These are phyloP conservation scores for Neospora caninum DNA, from an alignment of 169 alveolate species.

Conservation along the genomic window DNA sequence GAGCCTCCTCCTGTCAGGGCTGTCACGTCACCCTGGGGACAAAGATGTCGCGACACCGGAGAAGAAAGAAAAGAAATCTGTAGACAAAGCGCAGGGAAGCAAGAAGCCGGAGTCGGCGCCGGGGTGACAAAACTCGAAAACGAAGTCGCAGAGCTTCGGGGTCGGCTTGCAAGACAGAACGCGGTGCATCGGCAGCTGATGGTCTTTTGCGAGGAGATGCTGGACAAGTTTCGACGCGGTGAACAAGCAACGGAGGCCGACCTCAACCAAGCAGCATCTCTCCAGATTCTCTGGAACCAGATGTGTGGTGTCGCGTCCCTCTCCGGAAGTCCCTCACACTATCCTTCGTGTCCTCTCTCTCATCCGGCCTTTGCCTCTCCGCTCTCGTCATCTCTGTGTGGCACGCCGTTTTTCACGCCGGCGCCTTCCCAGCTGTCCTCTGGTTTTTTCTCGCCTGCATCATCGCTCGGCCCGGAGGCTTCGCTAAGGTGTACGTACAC, in stretches of 20 bases:
- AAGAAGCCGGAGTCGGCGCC: not conserved
- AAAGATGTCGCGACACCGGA: not conserved
- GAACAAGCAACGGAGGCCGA: not conserved
- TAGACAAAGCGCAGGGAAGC: not conserved
- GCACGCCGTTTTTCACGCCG: not conserved
- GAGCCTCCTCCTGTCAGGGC: too few relatives aligned
- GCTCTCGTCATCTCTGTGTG: not conserved
- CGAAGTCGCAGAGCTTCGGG: not conserved
- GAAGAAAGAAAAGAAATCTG: not conserved
- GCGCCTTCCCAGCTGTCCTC: not conserved
- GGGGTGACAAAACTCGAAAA: too few relatives aligned
- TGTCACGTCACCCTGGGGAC: too few relatives aligned
- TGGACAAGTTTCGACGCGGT: not conserved
- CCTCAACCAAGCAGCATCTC: not conserved
- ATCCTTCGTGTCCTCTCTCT: not conserved
- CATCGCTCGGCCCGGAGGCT: not conserved
- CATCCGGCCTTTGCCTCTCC: not conserved
- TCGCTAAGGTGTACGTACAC: too few relatives aligned
- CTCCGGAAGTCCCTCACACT: not conserved
- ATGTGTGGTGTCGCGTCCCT: not conserved
- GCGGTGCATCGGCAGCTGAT: not conserved
- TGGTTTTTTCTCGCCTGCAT: not conserved
- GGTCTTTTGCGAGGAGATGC: not conserved
- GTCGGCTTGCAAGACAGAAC: not conserved
- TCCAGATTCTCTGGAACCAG: not conserved